Percentiles rank a stretch among this genome's conserved stretches.
phyloP scores from a whole-genome alignment of 768 basidiomycete species.

The Udeniomyces megalosporus region DNA sequence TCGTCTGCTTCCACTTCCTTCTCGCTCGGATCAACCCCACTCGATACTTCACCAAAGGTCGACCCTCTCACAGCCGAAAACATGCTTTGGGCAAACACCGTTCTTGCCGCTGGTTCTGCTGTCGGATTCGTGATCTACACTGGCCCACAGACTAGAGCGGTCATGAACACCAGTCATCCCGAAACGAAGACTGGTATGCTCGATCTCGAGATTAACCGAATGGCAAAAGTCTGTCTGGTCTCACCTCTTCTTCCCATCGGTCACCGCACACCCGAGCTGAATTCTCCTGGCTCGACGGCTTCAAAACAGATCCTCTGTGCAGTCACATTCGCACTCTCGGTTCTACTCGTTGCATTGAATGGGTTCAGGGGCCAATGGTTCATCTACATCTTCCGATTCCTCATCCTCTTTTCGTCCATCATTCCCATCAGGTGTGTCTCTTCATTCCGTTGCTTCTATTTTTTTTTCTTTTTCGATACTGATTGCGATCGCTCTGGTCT shows the following conservation, averaged over 20 bases:
- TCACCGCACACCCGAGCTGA: too few species aligned
- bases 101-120: slow-evolving; percentile 83
- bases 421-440: slow-evolving; percentile 82
- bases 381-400: slow-evolving; percentile 86
- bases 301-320: slow-evolving; percentile 94
- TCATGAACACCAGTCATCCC: slow-evolving; percentile 97
- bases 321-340: slow-evolving; percentile 79
- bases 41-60: slow-evolving; percentile 36
- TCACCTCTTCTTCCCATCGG: too few species aligned
- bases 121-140: slow-evolving; percentile 90
- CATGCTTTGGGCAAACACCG: slow-evolving; percentile 92
- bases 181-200: slow-evolving; percentile 82
- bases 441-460: neutral
- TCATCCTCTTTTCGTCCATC: slow-evolving; percentile 96
- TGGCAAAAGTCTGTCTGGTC: slow-evolving; percentile 58
- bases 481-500: neutral
- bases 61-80: slow-evolving; percentile 90
- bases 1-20: slow-evolving; percentile 20
- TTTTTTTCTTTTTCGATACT: too few species aligned
- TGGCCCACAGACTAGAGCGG: slow-evolving; percentile 83
- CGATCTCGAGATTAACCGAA: slow-evolving; percentile 83
- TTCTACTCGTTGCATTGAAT: slow-evolving; percentile 84
- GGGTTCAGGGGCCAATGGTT: slow-evolving; percentile 93
- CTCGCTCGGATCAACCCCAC: too few species aligned
- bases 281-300: too few species aligned